These are phyloP conservation scores for Cymbidium sinense DNA, from an alignment of 106 monocot species.

Conservation along the genomic window DNA sequence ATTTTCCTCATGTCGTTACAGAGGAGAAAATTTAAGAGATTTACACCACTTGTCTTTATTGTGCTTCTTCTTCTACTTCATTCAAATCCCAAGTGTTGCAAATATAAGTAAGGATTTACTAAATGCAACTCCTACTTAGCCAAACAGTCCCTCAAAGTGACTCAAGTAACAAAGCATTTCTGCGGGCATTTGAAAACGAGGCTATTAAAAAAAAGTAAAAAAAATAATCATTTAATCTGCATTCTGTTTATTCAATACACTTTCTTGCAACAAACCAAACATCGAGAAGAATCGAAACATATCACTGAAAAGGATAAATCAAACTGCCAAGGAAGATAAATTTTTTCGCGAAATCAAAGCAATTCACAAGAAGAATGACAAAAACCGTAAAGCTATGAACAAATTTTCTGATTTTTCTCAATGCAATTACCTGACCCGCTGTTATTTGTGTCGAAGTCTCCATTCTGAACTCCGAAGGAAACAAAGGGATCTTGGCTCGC, in stretches of 20 bases:
- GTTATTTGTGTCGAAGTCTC: not conserved
- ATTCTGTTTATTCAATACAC: not conserved
- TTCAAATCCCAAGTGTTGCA: no score
- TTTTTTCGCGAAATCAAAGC: not conserved
- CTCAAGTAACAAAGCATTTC: no score
- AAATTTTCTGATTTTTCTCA: not conserved
- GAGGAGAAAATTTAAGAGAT: not conserved
- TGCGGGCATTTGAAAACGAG: no score
- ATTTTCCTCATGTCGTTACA: not conserved
- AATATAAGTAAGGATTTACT: no score
- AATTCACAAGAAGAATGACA: not conserved
- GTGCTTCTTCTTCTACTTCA: no score
- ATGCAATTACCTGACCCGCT: conserved; percentile 1
- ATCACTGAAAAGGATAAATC: not conserved
- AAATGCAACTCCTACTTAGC: no score
- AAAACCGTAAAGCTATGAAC: not conserved
- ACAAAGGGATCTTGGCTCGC: no score
- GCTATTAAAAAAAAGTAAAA: no score
- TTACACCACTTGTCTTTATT: not conserved
- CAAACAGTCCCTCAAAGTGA: no score
- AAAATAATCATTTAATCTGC: no score
- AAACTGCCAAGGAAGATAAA: not conserved
- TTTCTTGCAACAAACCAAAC: not conserved
- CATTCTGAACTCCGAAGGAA: not conserved
- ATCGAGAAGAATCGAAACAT: not conserved